These are phyloP conservation scores for Microbotryum saponariae DNA, from an alignment of 1,284 basidiomycete species.

Conservation along the genomic window DNA sequence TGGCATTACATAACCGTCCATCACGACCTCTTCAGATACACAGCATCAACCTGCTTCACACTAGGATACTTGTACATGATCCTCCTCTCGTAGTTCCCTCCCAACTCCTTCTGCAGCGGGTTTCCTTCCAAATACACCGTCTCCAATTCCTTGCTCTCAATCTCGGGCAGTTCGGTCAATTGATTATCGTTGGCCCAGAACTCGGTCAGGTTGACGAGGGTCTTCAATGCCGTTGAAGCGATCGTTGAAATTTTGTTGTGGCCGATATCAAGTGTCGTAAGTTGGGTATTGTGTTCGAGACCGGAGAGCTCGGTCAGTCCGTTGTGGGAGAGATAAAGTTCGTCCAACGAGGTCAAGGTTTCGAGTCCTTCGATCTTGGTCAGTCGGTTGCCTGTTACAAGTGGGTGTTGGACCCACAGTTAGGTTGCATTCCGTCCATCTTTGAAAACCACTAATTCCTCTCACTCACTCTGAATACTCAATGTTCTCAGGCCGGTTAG, in stretches of 20 bases:
- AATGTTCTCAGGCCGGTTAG: slow-evolving; percentile 67
- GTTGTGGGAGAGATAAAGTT: slow-evolving; percentile 92
- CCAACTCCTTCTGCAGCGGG: slow-evolving; percentile 75
- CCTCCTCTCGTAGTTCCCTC: slow-evolving; percentile 73
- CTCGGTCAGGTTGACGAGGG: slow-evolving; percentile 70
- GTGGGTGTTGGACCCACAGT: not conserved
- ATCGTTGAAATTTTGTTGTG: slow-evolving; percentile 66
- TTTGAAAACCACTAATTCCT: not conserved
- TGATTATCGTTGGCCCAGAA: slow-evolving; percentile 93
- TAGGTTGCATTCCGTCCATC: not conserved
- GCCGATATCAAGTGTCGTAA: slow-evolving; percentile 80
- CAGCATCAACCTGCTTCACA: slow-evolving; percentile 88
- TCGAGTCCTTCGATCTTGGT: slow-evolving; percentile 36
- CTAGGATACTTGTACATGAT: slow-evolving; percentile 81
- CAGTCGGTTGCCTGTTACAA: slow-evolving; percentile 32
- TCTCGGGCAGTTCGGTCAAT: slow-evolving; percentile 58
- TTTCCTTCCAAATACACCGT: slow-evolving; percentile 95
- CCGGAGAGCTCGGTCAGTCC: slow-evolving; percentile 80
- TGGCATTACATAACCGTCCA: too few species aligned
- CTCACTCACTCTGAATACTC: slow-evolving; percentile 45
- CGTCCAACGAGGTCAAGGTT: slow-evolving; percentile 55
- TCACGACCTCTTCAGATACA: slow-evolving; percentile 50
- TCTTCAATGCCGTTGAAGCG: slow-evolving; percentile 66
- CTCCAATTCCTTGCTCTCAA: slow-evolving; percentile 51
- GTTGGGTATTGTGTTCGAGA: slow-evolving; percentile 65